phyloP scores from a whole-genome alignment of 2,329 filamentous ascomycete species.

The Pleurostoma richardsiae region DNA sequence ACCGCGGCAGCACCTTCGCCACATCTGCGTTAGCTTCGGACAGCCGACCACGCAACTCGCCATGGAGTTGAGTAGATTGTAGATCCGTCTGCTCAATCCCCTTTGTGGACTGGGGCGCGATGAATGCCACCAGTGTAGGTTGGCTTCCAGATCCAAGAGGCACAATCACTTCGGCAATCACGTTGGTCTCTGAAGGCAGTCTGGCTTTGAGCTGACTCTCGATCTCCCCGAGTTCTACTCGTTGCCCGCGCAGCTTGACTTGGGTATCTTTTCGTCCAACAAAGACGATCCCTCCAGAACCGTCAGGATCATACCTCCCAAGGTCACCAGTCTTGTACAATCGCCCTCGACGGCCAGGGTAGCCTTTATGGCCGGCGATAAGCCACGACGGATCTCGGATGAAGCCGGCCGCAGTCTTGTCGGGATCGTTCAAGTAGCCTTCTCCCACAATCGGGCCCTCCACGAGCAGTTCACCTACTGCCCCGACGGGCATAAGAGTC shows the following conservation, averaged over 20 bases:
- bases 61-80: conserved; percentile 3
- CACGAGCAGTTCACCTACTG: conserved; percentile 27
- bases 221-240: conserved; percentile 49
- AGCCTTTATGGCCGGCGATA: conserved; percentile 23
- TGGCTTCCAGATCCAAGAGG: conserved; percentile 11
- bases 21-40: conserved; percentile 8
- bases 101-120: conserved; percentile 12
- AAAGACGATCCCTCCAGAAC: conserved; percentile 28
- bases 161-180: conserved; percentile 43
- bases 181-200: conserved; percentile 29
- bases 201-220: conserved; percentile 31
- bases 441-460: conserved; percentile 41
- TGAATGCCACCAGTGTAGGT: conserved; percentile 23
- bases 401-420: conserved; percentile 24
- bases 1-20: conserved; percentile 9
- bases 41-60: conserved; percentile 11
- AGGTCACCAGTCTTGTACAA: conserved; percentile 46
- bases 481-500: conserved; percentile 19
- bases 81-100: conserved; percentile 11
- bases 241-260: conserved; percentile 54
- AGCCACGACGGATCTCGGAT: conserved; percentile 16
- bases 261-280: conserved; percentile 53
- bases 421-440: conserved; percentile 39
- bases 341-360: conserved; percentile 28
- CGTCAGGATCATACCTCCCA: conserved; percentile 33